These are phyloP conservation scores for Drosera spatulata DNA, from an alignment of 179 eudicot species.

Conservation along the genomic window DNA sequence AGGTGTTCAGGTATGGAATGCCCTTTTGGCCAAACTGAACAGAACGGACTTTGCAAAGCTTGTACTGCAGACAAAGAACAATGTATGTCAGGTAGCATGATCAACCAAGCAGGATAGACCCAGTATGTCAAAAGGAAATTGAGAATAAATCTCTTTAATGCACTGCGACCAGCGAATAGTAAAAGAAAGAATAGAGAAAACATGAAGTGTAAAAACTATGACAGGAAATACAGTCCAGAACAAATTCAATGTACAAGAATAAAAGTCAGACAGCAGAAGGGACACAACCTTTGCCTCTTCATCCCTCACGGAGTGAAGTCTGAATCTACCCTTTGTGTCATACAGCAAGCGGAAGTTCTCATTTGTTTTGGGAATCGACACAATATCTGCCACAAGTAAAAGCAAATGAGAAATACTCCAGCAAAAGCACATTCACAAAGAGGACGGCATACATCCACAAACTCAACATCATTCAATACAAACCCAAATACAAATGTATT, in stretches of 20 bases:
- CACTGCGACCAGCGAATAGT: too few relatives aligned
- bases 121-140: background rate
- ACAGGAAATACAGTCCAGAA: background rate
- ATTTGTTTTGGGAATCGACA: constrained; percentile 12
- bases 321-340: constrained; percentile 18
- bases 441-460: too few relatives aligned
- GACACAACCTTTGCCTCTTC: constrained; percentile 37
- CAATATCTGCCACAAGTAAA: constrained; percentile 25
- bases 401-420: too few relatives aligned
- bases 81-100: background rate
- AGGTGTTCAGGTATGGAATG: constrained; percentile 43
- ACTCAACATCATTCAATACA: too few relatives aligned
- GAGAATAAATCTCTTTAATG: background rate
- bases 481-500: too few relatives aligned
- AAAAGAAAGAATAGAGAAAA: too few relatives aligned
- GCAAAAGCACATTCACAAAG: too few relatives aligned
- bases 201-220: too few relatives aligned
- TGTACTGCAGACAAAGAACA: constrained; percentile 20
- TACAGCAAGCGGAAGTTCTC: constrained; percentile 3
- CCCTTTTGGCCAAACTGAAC: constrained; percentile 42
- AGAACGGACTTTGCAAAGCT: constrained; percentile 46
- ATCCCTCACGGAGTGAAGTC: constrained; percentile 37
- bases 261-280: background rate
- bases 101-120: background rate
- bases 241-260: background rate